Conservation (phyloP, 441 rosid genomes). For the Geranium incanum region DNA sequence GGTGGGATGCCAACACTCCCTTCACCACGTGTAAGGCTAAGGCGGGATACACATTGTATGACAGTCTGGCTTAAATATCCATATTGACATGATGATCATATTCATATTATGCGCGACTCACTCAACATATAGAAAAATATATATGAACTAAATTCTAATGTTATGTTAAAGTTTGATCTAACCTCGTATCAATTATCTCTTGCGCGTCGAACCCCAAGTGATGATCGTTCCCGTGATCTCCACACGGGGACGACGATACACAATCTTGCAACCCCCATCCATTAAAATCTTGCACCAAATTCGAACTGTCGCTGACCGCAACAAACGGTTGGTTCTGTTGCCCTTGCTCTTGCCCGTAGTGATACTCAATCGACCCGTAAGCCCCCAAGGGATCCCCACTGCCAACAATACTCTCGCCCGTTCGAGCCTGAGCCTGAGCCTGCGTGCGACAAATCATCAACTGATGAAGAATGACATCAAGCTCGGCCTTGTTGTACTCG, state of each 20-base stretch:
- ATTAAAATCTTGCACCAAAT: background rate
- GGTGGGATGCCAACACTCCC: too few relatives aligned
- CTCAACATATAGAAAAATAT: background rate
- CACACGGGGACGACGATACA: background rate
- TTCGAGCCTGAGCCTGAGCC: slow-evolving; percentile 17
- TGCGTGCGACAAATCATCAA: slow-evolving; percentile 42
- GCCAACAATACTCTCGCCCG: background rate
- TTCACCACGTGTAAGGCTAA: too few relatives aligned
- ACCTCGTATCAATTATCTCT: background rate
- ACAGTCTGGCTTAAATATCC: too few relatives aligned
- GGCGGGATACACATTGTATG: too few relatives aligned
- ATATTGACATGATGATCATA: too few relatives aligned
- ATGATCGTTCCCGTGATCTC: background rate
- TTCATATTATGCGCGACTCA: too few relatives aligned
- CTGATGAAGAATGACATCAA: slow-evolving; percentile 72
- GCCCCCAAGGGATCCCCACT: background rate
- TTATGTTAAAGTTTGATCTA: background rate
- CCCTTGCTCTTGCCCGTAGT: background rate
- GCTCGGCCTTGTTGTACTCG: slow-evolving; percentile 53
- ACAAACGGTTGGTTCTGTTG: background rate
- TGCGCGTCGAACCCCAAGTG: background rate
- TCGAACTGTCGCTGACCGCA: background rate
- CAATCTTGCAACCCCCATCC: background rate
- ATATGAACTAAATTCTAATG: too few relatives aligned
- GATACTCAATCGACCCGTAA: background rate